Base-by-base conservation (phyloP, 306 rosid genomes). In the Mimosa pudica region DNA sequence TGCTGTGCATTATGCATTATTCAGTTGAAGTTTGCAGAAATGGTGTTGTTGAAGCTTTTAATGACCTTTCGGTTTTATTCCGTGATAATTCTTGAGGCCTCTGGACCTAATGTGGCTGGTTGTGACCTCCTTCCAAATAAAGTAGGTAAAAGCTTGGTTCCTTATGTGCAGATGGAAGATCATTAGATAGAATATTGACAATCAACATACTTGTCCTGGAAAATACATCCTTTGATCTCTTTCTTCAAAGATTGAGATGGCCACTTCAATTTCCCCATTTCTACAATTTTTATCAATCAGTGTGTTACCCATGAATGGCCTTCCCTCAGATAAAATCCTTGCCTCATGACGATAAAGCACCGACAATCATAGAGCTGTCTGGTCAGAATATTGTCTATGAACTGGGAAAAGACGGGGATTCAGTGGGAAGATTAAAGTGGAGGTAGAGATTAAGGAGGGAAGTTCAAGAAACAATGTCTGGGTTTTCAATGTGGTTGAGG, bases 271-370 rank as follows among this genome's bases (percentile, higher is more conserved):
- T 17, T 54, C 11, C 46, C 79, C 71, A 72, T 77, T 82, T 72
- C 57, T 32, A 42, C 75, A 82, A 4, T 72, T 65, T 82, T 77
- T 72, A 70, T 82, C 82, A 72, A 77, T 72, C 82, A 77, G 79
- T 14, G 79, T 63, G 72, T 82, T 77, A 4, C 76, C 65, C 81
- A 70, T 82, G 81, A 71, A 82, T 69, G 33, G 66, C 70, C 73
- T 42, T 76, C 67, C 81, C 85, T 24, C 45, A 49, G 20, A 61
- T 70, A 32, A 62, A 76, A 77, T 76, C 74, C 64, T 69, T 75
- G 38, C 84, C 84, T 45, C 84, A 81, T 55, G 80, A 81, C 3
- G 64, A 81, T 55, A 75, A 57, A 57, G 84, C 84, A 46, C 72
- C 73, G 32, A 81, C 80, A 24, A 58, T n/a, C 17, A 81, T 14